Conservation (phyloP, 2,329 filamentous ascomycete species). For the Byssothecium circinans region DNA sequence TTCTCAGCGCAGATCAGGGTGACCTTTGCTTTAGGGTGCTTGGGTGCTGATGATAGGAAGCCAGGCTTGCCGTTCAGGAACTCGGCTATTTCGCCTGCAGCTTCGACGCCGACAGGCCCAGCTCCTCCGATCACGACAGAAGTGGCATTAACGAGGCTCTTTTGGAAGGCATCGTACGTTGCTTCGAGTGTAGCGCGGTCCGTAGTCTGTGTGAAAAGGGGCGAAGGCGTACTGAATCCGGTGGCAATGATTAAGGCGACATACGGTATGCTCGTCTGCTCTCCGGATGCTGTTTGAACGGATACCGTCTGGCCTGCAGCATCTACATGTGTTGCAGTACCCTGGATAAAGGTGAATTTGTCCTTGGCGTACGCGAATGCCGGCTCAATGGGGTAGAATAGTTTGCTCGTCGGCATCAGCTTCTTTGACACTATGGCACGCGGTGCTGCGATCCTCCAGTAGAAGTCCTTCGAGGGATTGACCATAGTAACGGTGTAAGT, state of each 20-base stretch:
- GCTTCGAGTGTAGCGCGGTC: constrained; percentile 27
- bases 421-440: constrained; percentile 55
- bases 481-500: constrained; percentile 59
- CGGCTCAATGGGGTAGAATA: constrained; percentile 55
- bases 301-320: constrained; percentile 48
- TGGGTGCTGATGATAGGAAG: constrained; percentile 40
- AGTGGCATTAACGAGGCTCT: constrained; percentile 43
- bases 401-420: constrained; percentile 53
- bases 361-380: constrained; percentile 55
- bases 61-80: constrained; percentile 43
- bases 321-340: constrained; percentile 54
- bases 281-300: constrained; percentile 36
- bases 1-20: constrained; percentile 50
- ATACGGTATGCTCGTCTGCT: constrained; percentile 47
- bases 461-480: constrained; percentile 58
- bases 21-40: constrained; percentile 46
- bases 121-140: constrained; percentile 53
- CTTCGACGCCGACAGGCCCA: constrained; percentile 54
- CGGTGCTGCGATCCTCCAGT: constrained; percentile 57
- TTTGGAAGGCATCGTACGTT: constrained; percentile 43
- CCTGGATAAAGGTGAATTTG: constrained; percentile 56
- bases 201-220: constrained; percentile 49
- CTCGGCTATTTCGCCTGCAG: constrained; percentile 54
- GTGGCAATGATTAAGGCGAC: constrained; percentile 60
- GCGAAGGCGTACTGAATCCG: constrained; percentile 53